A percentile compares a stretch with the other conserved stretches of the same genome.
Evolutionary conservation across 2,329 filamentous ascomycete species (phyloP).

Genomic region (Claviceps monticola): DNA sequence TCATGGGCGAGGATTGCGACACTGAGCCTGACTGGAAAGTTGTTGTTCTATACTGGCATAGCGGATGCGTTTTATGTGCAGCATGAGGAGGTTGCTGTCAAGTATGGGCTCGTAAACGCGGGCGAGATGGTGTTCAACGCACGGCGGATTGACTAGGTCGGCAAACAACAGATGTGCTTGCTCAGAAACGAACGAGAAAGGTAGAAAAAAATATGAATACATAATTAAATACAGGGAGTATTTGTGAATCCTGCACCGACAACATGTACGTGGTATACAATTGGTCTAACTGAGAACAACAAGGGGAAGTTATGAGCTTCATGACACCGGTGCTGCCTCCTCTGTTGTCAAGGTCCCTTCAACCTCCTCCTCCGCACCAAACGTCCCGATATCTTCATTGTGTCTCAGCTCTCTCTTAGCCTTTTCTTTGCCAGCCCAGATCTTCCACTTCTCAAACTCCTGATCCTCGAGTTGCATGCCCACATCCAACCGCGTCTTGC

Average conservation of each 20-base stretch:
- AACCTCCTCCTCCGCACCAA: slow-evolving; percentile 22
- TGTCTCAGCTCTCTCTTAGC: slow-evolving; percentile 25
- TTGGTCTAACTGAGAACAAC: neutral
- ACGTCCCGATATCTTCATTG: slow-evolving; percentile 28
- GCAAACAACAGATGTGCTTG: slow-evolving; percentile 2
- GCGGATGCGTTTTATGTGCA: slow-evolving; percentile 75
- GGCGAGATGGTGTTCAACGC: slow-evolving; percentile 28
- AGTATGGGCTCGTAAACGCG: slow-evolving; percentile 24
- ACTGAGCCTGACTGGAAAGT: slow-evolving; percentile 70
- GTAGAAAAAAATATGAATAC: neutral
- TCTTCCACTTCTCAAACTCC: slow-evolving; percentile 73
- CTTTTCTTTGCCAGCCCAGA: slow-evolving; percentile 49
- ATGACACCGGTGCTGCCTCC: slow-evolving; percentile 6
- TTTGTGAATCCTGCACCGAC: neutral
- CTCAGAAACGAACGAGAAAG: neutral
- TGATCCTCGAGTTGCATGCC: slow-evolving; percentile 72
- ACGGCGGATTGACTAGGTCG: slow-evolving; percentile 11
- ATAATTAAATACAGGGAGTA: neutral
- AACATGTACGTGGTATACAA: slow-evolving; percentile 12
- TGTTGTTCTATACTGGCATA: slow-evolving; percentile 50
- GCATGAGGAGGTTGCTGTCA: slow-evolving; percentile 50
- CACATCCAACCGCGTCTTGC: slow-evolving; percentile 58
- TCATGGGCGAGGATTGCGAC: slow-evolving; percentile 78
- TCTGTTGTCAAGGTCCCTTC: slow-evolving; percentile 9
- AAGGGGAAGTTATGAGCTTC: neutral